A percentile compares a stretch with the other conserved stretches of the same genome.
These are phyloP conservation scores for Phoma sp. DNA, from an alignment of 2,329 filamentous ascomycete genomes.

Conservation along the genomic window DNA sequence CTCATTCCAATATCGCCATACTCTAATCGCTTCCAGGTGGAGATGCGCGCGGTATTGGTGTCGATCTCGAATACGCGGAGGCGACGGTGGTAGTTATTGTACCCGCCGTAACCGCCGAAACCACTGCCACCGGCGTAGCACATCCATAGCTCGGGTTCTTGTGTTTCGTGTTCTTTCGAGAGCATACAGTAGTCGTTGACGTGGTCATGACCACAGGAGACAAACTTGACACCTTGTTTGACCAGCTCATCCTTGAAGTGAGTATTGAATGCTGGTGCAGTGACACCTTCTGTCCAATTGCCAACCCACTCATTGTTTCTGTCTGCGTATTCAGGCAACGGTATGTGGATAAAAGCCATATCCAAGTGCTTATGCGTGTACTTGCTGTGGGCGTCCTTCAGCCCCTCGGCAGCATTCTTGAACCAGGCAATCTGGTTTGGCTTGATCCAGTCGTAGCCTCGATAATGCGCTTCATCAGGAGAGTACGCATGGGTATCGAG, in stretches of 20 bases:
- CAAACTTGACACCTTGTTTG: constrained; percentile 82
- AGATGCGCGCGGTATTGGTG: constrained; percentile 85
- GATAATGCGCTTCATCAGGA: constrained; percentile 83
- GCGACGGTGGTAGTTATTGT: constrained; percentile 81
- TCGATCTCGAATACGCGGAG: constrained; percentile 92
- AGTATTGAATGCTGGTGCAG: constrained; percentile 86
- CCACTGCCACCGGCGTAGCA: constrained; percentile 93
- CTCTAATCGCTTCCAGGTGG: constrained; percentile 91
- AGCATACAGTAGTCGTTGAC: constrained; percentile 96
- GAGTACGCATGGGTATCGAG: constrained; percentile 93
- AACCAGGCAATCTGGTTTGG: constrained; percentile 96
- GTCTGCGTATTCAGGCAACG: constrained; percentile 83
- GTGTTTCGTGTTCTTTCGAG: constrained; percentile 52
- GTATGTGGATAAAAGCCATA: constrained; percentile 96
- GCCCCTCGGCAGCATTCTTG: constrained; percentile 71
- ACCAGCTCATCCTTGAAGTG: constrained; percentile 91
- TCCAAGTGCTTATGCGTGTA: constrained; percentile 95
- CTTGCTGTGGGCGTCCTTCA: constrained; percentile 74
- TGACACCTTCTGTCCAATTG: constrained; percentile 80
- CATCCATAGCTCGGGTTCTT: constrained; percentile 79
- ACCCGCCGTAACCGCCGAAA: constrained; percentile 94
- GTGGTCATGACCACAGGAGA: constrained; percentile 94
- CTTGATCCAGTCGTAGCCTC: constrained; percentile 98
- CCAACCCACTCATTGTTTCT: constrained; percentile 67
- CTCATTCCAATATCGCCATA: constrained; percentile 60